Evolutionary conservation across 2,329 filamentous ascomycete species (phyloP).

Genomic region (Reticulascus tulasneorum): DNA sequence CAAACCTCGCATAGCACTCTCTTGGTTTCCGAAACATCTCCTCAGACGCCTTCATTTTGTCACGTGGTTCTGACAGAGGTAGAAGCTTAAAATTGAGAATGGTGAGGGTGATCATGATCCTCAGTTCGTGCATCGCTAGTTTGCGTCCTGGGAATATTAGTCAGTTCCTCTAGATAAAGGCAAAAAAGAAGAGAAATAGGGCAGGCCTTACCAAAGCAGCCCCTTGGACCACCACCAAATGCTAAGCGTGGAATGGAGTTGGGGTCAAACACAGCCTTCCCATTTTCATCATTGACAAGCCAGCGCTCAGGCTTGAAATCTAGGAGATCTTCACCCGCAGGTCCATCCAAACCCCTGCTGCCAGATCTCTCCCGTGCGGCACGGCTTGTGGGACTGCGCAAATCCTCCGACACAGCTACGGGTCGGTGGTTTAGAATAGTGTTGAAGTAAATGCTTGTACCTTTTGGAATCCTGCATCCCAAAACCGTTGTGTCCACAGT

Average conservation of each 20-base stretch:
- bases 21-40: too few species aligned
- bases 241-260: conserved; percentile 29
- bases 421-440: conserved; percentile 21
- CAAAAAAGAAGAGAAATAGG: too few species aligned
- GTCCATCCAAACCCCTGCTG: too few species aligned
- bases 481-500: conserved; percentile 28
- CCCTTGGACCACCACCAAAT: conserved; percentile 31
- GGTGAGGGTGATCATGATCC: conserved; percentile 28
- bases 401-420: conserved; percentile 21
- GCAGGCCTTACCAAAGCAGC: conserved; percentile 35
- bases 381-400: conserved; percentile 20
- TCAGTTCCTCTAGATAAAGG: too few species aligned
- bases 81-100: conserved; percentile 39
- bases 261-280: conserved; percentile 23
- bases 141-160: too few species aligned
- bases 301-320: conserved; percentile 34
- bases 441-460: conserved; percentile 26
- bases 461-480: conserved; percentile 28
- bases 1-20: too few species aligned
- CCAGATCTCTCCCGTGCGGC: conserved; percentile 22
- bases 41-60: too few species aligned
- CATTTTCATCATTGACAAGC: conserved; percentile 19
- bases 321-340: conserved; percentile 22
- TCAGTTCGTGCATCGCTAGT: conserved; percentile 31
- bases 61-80: too few species aligned